These are phyloP conservation scores for Talaromyces sp. DNA, from an alignment of 2,329 filamentous ascomycete genomes.

Conservation along the genomic window DNA sequence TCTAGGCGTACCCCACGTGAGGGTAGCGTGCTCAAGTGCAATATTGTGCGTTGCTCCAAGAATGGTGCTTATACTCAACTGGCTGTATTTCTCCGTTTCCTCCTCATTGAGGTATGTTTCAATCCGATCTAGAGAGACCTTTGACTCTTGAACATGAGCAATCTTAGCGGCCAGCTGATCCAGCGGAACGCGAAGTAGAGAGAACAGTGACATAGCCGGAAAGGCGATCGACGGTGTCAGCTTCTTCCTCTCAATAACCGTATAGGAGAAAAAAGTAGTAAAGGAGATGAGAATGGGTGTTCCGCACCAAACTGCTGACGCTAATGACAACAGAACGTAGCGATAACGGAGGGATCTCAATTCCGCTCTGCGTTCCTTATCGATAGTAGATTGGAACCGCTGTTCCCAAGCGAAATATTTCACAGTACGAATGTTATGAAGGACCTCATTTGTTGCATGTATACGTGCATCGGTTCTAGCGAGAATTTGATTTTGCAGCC, in stretches of 20 bases:
- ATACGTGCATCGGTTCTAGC: not conserved
- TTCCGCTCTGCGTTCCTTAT: not conserved
- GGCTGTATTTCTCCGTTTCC: not conserved
- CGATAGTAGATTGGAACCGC: not conserved
- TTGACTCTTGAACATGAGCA: not conserved
- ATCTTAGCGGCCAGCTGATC: not conserved
- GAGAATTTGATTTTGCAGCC: not conserved
- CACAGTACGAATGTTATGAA: not conserved
- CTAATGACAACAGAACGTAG: slow-evolving; percentile 1
- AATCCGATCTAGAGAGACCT: slow-evolving; percentile 3
- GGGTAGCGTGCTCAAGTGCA: slow-evolving; percentile 4
- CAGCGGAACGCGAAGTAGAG: not conserved
- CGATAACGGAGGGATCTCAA: not conserved
- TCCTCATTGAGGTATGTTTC: not conserved
- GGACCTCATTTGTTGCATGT: not conserved
- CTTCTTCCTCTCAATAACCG: not conserved
- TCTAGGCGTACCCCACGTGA: not conserved
- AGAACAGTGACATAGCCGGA: slow-evolving; percentile 6
- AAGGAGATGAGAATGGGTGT: slow-evolving; percentile 1
- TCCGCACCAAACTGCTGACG: not conserved
- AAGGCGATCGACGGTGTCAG: slow-evolving; percentile 6
- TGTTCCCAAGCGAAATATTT: slow-evolving; percentile 6
- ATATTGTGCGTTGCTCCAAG: not conserved
- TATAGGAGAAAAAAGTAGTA: slow-evolving; percentile 2
- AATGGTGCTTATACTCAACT: not conserved